Evolutionary conservation across 805 yeast species (phyloP), one percentile per base, ranked within the genome.

Genomic region (Candida takata): DNA sequence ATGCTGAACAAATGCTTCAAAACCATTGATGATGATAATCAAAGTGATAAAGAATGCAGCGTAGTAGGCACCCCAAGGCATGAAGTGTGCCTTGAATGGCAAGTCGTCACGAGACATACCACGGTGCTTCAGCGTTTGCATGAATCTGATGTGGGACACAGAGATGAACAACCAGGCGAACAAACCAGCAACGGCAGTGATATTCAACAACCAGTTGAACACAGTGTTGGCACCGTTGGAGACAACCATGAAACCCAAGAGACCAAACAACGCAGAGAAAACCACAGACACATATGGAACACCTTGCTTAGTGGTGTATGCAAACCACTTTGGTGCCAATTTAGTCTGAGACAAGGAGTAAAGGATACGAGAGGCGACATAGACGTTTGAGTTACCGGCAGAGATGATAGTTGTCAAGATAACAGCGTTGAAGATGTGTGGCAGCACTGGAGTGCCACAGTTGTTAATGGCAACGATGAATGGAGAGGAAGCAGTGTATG

Each of bases 371-470:
- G 87, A 79, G 28, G 85, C 80, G 45, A 78, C 74, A 58, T 81
- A 80, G 21, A 81, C 67, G 52, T 79, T 78, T 11, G 87, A 79
- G 62, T 82, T 82, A 54, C 79, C 90, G 19, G 90, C 87, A n/a
- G 88, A 80, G 33, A 79, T 68, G 38, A 81, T 72, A 13, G 88
- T 77, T 16, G 70, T 46, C 31, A 82, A 54, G 42, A 82, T 74
- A 35, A 81, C 79, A 13, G 81, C 88, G 54, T 82, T 82, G 59
- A 82, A 77, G 36, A 82, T 77, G 51, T 74, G 69, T 31, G 87
- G 84, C 41, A 82, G 61, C 3, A 78, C 69, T 40, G 64, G 63
- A 15, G 87, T 80, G 23, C 85, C 86, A 4, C 79, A 70, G 58
- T 77, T 79, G 41, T 66, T 57, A 51, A 82, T 78, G 27, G 90